These are phyloP conservation scores for Neoscytalidium dimidiatum DNA, from an alignment of 2,329 filamentous ascomycete species.

Conservation along the genomic window DNA sequence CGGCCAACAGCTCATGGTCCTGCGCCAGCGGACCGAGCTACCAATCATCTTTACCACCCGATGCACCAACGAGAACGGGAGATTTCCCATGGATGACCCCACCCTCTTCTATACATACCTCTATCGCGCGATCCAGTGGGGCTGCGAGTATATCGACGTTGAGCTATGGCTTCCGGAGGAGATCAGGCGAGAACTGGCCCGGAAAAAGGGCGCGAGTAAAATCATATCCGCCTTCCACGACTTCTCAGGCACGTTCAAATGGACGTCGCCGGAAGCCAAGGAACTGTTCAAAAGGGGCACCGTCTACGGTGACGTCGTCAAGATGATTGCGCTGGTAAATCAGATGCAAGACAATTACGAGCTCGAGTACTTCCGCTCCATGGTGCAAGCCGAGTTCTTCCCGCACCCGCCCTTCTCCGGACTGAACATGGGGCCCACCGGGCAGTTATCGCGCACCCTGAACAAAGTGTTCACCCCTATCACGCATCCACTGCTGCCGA, in stretches of 20 bases:
- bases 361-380: conserved; percentile 82
- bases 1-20: conserved; percentile 80
- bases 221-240: conserved; percentile 94
- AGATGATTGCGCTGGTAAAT: conserved; percentile 85
- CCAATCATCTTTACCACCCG: conserved; percentile 90
- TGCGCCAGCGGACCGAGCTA: conserved; percentile 80
- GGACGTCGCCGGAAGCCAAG: conserved; percentile 73
- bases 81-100: conserved; percentile 81
- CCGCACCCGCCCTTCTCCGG: conserved; percentile 72
- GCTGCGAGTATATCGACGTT: conserved; percentile 86
- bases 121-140: conserved; percentile 84
- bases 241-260: conserved; percentile 81
- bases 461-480: conserved; percentile 88
- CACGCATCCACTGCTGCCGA: conserved; percentile 79
- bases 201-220: conserved; percentile 73
- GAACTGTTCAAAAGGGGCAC: conserved; percentile 70
- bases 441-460: conserved; percentile 78
- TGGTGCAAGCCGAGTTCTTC: conserved; percentile 69
- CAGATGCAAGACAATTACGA: conserved; percentile 87
- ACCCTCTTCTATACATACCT: conserved; percentile 75
- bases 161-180: conserved; percentile 83
- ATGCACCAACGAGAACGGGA: conserved; percentile 79
- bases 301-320: conserved; percentile 80
- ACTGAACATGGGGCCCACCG: conserved; percentile 85
- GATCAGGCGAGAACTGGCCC: conserved; percentile 67